A percentile compares a stretch with the other conserved stretches of the same genome.
phyloP scores from a whole-genome alignment of 192 early-diverging fungal genomes.

The Thamnidium elegans region DNA sequence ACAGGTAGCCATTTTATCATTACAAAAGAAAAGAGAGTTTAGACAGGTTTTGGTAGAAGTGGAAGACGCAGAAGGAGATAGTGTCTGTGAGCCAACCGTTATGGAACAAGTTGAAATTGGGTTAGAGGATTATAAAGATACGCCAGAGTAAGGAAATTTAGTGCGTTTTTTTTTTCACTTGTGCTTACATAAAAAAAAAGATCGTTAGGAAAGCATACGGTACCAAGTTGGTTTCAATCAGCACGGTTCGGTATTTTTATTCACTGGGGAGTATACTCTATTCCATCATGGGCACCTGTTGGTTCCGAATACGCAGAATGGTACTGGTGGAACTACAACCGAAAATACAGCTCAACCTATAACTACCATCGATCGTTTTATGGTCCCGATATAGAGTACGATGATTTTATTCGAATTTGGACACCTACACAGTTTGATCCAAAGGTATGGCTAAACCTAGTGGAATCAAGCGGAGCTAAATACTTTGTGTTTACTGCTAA shows the following conservation, averaged over 20 bases:
- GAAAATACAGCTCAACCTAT: constrained; percentile 9
- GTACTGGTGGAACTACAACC: constrained; percentile 29
- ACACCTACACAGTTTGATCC: constrained; percentile 18
- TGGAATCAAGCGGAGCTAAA: constrained; percentile 11
- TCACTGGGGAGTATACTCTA: constrained; percentile 27
- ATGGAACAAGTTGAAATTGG: neutral
- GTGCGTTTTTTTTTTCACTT: too few species aligned
- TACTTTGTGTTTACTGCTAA: constrained; percentile 33
- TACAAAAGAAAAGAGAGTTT: neutral
- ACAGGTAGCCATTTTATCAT: neutral
- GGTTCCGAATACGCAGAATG: constrained; percentile 25
- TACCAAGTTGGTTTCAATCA: constrained; percentile 22
- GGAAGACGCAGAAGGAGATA: too few species aligned
- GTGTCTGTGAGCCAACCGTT: too few species aligned
- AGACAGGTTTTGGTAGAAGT: neutral
- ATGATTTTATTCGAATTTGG: constrained; percentile 21
- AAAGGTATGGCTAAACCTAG: constrained; percentile 19
- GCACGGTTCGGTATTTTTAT: constrained; percentile 34
- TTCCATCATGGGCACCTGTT: constrained; percentile 30
- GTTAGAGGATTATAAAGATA: neutral
- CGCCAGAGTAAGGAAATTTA: too few species aligned
- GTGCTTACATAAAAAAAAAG: neutral
- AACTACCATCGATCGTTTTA: constrained; percentile 13
- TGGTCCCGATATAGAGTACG: constrained; percentile 19
- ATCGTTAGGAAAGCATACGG: constrained; percentile 15